Evolutionary conservation across 305 asterid genomes (phyloP), one percentile per base, ranked within the genome.

Genomic region (Solanum chacoense): DNA sequence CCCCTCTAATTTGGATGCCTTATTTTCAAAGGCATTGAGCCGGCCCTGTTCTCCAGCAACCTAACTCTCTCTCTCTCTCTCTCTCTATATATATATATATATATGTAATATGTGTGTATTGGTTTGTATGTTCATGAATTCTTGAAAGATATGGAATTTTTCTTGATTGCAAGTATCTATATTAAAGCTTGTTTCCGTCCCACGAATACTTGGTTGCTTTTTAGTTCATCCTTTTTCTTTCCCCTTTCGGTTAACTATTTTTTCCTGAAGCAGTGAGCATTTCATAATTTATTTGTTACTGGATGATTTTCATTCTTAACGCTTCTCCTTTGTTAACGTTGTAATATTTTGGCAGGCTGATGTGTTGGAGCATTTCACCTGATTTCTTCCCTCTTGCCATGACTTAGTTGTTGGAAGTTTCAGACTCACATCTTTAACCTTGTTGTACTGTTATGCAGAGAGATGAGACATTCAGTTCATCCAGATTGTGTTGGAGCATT

Each of bases 381-480:
- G 95, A 96, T 96, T 93, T 96, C 92, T 94, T 89, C 92, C 94
- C 94, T 94, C 94, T 95, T 95, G 95, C 97, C 95, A 93, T 94
- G 94, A 93, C 93, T 95, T 92, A 91, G 94, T 94, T 95, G 96
- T 94, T 97, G 94, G 98, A 97, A 93, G 98, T 95, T 95, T 96
- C 96, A 97, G 98, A 97, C 98, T 97, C 98, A 96, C 97, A 91
- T 96, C 91, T 92, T 88, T 90, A 96, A 96, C 96, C 96, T 95
- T 94, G 96, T 91, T 94, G 97, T 95, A 93, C 94, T 97, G 94
- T 96, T 96, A 78, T 96, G 98, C 98, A 97, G 98, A 94, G 94
- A 93, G 96, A 91, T 90, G 90, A 50, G 59, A 78, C 85, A 89
- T 91, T 88, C 93, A 88, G 93, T 87, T 90, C 90, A 36, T 80